Conservation (phyloP, 768 basidiomycete genomes). For the Heimioporus sp. region DNA sequence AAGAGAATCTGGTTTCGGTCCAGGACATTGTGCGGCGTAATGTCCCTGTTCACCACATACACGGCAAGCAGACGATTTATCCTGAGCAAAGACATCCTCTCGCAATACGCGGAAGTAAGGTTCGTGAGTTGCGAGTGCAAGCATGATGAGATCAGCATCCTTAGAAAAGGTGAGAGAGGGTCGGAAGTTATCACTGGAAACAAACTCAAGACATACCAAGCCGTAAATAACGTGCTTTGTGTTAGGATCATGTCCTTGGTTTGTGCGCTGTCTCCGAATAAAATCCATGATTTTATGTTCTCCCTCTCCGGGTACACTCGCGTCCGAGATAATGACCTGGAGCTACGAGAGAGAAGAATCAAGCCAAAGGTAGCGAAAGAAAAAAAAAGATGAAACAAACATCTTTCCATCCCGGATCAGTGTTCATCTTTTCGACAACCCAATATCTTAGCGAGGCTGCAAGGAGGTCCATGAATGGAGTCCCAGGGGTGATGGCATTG, state of each 20-base stretch:
- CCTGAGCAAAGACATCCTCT: slow-evolving; percentile 95
- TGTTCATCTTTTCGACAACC: slow-evolving; percentile 94
- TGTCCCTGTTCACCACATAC: slow-evolving; percentile 95
- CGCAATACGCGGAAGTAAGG: slow-evolving; percentile 96
- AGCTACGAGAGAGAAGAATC: slow-evolving; percentile 46
- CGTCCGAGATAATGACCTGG: slow-evolving; percentile 95
- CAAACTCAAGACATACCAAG: slow-evolving; percentile 51
- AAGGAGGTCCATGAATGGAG: slow-evolving; percentile 95
- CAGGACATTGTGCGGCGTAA: slow-evolving; percentile 92
- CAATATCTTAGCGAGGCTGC: slow-evolving; percentile 90
- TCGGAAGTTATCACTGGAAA: slow-evolving; percentile 3
- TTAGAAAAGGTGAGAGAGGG: slow-evolving; percentile 28
- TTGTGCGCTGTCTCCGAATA: slow-evolving; percentile 85
- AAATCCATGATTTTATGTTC: slow-evolving; percentile 99
- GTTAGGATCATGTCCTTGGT: slow-evolving; percentile 91
- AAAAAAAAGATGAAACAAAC: slow-evolving; percentile 38
- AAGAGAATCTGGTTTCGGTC: slow-evolving; percentile 63
- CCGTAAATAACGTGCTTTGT: slow-evolving; percentile 98
- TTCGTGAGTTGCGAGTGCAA: slow-evolving; percentile 95
- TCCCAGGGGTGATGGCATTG: slow-evolving; percentile 98
- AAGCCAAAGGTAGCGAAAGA: neutral
- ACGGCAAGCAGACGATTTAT: slow-evolving; percentile 77
- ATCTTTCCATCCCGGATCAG: slow-evolving; percentile 93
- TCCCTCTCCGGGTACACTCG: slow-evolving; percentile 96
- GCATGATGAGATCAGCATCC: slow-evolving; percentile 99